These are phyloP conservation scores for Przewalskia tangutica DNA, from an alignment of 257 asterid genomes.

Conservation along the genomic window DNA sequence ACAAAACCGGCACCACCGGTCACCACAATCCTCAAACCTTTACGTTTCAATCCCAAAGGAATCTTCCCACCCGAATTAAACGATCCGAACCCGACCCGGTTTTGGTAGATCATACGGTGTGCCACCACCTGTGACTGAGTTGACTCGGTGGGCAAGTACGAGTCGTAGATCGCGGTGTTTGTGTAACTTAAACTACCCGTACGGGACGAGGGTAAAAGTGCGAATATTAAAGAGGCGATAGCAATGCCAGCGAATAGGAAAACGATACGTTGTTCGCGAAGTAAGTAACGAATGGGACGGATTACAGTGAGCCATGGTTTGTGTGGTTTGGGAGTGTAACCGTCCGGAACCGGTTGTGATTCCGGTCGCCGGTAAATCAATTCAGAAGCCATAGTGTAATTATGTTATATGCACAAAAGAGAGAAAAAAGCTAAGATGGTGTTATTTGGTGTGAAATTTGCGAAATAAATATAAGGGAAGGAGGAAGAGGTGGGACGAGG, in stretches of 20 bases:
- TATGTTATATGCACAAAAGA: background rate
- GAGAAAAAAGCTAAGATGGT: background rate
- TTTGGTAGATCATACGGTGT: conserved; percentile 39
- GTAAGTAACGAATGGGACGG: conserved; percentile 38
- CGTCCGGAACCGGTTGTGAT: conserved; percentile 37
- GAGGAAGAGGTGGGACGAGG: background rate
- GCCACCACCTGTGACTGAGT: conserved; percentile 6
- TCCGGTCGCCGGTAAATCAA: conserved; percentile 85
- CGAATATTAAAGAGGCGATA: conserved; percentile 29
- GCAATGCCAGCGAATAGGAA: conserved; percentile 44
- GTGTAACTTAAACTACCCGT: background rate
- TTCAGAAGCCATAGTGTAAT: conserved; percentile 52
- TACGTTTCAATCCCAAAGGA: conserved; percentile 66
- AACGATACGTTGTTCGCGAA: conserved; percentile 39
- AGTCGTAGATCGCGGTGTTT: conserved; percentile 13
- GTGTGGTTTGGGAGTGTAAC: conserved; percentile 55
- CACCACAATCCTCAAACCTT: conserved; percentile 69
- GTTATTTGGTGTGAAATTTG: background rate
- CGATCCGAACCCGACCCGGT: conserved; percentile 40
- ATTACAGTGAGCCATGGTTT: conserved; percentile 33
- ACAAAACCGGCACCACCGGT: conserved; percentile 98
- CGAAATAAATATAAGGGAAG: background rate
- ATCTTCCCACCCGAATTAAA: conserved; percentile 69
- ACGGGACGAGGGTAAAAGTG: conserved; percentile 15
- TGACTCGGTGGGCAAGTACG: conserved; percentile 28